A percentile compares a stretch with the other conserved stretches of the same genome.
Evolutionary conservation across 129 eudicot genomes (phyloP).

Genomic region (Daucus carota): DH1_v3.0 NC_030381.2:27701501-27702000

Average conservation of each 20-base stretch:
- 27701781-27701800: no score
- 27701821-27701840: background rate
- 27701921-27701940: background rate
- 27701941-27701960: background rate
- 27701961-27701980: background rate
- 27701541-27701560: slow-evolving; percentile 95
- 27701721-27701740: no score
- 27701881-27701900: background rate
- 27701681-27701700: background rate
- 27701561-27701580: slow-evolving; percentile 96
- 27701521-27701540: slow-evolving; percentile 55
- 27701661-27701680: background rate
- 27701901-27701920: no score
- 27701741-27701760: no score
- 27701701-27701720: background rate
- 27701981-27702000: no score
- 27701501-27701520: slow-evolving; percentile 59
- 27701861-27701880: background rate
- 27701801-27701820: background rate
- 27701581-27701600: background rate
- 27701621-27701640: background rate
- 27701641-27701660: background rate
- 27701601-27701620: background rate
- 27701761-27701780: no score
- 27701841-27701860: background rate